Conservation (phyloP, 495 filamentous ascomycete species). For the Filosporella fistucella region DNA sequence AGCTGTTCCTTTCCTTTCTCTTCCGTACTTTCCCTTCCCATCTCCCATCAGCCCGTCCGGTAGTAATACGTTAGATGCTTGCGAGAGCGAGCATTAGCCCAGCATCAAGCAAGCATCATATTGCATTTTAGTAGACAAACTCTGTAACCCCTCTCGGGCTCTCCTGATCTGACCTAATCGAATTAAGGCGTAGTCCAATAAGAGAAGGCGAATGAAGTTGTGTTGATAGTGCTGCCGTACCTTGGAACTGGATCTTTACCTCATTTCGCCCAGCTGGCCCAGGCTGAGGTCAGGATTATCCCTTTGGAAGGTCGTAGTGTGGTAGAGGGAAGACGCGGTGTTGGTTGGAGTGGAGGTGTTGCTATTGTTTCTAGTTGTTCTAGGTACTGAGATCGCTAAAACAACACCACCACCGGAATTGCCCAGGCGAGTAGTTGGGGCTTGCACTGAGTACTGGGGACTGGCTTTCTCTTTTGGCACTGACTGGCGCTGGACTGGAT, state of each 20-base stretch:
- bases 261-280: constrained; percentile 5
- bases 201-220: background rate
- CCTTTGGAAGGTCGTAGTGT: background rate
- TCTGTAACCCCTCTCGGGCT: background rate
- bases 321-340: background rate
- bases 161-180: constrained; percentile 14
- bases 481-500: too few relatives aligned
- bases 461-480: too few relatives aligned
- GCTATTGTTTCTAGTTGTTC: too few relatives aligned
- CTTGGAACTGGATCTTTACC: constrained; percentile 11
- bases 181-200: constrained; percentile 2
- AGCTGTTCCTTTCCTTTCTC: background rate
- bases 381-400: too few relatives aligned
- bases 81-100: too few relatives aligned
- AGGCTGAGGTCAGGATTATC: constrained; percentile 1
- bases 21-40: background rate
- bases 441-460: background rate
- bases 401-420: background rate
- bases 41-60: background rate
- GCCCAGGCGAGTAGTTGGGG: background rate
- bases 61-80: too few relatives aligned
- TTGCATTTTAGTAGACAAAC: too few relatives aligned
- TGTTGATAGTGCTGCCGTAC: background rate
- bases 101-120: too few relatives aligned
- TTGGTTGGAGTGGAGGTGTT: background rate